A percentile compares a stretch with the other conserved stretches of the same genome.
phyloP scores from a whole-genome alignment of 306 rosid species.

The Malus orientalis region DNA sequence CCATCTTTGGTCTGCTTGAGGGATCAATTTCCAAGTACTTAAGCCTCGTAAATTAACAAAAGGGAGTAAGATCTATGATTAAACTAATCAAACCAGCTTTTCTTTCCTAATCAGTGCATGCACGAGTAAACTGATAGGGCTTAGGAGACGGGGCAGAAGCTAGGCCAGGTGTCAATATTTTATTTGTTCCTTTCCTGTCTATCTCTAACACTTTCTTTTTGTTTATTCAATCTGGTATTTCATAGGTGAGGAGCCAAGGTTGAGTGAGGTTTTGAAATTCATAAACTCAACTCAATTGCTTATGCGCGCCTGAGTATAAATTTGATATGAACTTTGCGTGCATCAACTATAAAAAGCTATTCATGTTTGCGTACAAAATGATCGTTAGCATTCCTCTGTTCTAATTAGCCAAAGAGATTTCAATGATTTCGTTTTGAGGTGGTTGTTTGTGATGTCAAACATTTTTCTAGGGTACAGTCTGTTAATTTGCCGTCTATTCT shows the following conservation, averaged over 20 bases:
- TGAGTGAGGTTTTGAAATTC: neutral
- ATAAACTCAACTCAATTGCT: too few species aligned
- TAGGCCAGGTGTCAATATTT: constrained; percentile 12
- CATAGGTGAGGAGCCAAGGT: neutral
- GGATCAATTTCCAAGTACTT: constrained; percentile 24
- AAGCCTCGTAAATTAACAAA: neutral
- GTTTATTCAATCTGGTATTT: neutral
- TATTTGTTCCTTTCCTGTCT: neutral
- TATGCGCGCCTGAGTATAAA: too few species aligned
- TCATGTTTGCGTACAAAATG: too few species aligned
- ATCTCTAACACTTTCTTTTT: neutral
- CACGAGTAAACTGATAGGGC: neutral
- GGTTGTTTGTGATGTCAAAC: too few species aligned
- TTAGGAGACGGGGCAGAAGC: constrained; percentile 28
- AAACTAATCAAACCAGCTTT: neutral
- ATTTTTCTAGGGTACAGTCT: neutral
- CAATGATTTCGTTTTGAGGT: too few species aligned
- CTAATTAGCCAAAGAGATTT: too few species aligned
- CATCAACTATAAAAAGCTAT: too few species aligned
- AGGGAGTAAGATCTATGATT: neutral
- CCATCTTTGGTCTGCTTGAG: neutral
- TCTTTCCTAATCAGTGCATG: constrained; percentile 13
- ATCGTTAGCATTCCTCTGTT: too few species aligned
- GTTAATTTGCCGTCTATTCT: neutral
- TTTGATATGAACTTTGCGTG: too few species aligned